phyloP scores from a whole-genome alignment of 164 flowering plant species.

The Buxus sempervirens region DNA sequence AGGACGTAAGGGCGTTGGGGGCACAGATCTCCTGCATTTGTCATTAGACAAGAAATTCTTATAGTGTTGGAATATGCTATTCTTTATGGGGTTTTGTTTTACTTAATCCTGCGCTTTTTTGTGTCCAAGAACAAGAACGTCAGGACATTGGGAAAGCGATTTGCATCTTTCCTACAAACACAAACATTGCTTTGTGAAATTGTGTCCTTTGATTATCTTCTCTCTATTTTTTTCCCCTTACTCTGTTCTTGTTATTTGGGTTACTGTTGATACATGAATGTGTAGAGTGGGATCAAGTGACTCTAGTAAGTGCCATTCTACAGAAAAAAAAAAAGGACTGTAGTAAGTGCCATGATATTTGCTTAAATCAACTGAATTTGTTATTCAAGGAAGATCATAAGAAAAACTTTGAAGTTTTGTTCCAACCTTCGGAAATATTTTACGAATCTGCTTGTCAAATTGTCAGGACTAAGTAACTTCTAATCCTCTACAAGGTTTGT shows the following conservation, averaged over 20 bases:
- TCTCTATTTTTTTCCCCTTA: neutral
- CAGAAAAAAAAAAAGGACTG: no score
- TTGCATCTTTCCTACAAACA: neutral
- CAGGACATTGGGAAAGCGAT: neutral
- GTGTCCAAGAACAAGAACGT: slow-evolving; percentile 65
- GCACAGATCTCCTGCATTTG: no score
- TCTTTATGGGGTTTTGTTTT: slow-evolving; percentile 60
- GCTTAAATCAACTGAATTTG: slow-evolving; percentile 8
- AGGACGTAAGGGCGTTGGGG: slow-evolving; percentile 27
- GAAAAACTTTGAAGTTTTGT: no score
- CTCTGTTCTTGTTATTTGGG: slow-evolving; percentile 2
- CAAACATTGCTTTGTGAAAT: slow-evolving; percentile 1
- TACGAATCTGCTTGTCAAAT: no score
- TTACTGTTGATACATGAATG: slow-evolving; percentile 6
- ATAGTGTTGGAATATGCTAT: slow-evolving; percentile 65
- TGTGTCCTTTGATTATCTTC: no score
- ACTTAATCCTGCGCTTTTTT: slow-evolving; percentile 55
- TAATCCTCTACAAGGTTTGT: no score
- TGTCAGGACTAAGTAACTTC: no score
- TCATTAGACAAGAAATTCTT: slow-evolving; percentile 20
- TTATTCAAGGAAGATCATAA: neutral
- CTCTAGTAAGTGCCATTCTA: slow-evolving; percentile 1
- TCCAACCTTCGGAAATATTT: no score
- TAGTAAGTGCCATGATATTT: slow-evolving; percentile 5
- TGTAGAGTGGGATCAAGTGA: neutral